Evolutionary conservation across 192 early-diverging fungal species (phyloP).

Genomic region (Rhizophagus clarus): DNA sequence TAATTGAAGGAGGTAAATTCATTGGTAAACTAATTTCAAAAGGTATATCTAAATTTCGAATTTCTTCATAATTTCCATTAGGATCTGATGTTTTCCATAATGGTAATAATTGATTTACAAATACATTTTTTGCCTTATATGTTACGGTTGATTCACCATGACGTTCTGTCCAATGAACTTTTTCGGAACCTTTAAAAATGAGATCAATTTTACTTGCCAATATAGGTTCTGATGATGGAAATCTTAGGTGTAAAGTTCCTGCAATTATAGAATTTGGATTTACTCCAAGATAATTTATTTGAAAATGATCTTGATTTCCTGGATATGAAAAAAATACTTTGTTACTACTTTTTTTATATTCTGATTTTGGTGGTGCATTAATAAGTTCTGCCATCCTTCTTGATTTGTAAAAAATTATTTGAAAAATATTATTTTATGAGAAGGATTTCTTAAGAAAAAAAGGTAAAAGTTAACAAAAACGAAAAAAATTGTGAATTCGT

Average conservation of each 20-base stretch:
- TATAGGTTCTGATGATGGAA: background rate
- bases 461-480: too few relatives aligned
- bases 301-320: background rate
- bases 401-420: too few relatives aligned
- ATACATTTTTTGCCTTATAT: background rate
- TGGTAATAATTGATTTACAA: background rate
- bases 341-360: background rate
- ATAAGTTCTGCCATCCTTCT: background rate
- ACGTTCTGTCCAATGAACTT: background rate
- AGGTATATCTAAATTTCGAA: background rate
- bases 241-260: too few relatives aligned
- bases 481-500: too few relatives aligned
- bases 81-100: background rate
- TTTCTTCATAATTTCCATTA: background rate
- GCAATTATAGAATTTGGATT: background rate
- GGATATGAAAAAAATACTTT: background rate
- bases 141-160: background rate
- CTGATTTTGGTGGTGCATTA: background rate
- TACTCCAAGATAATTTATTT: background rate
- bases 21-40: background rate
- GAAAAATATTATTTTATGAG: too few relatives aligned
- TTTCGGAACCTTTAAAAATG: background rate
- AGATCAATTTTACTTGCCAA: background rate
- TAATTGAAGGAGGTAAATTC: background rate
- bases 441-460: too few relatives aligned